Conservation (phyloP, 768 basidiomycete species). For the Serendipita indica region DNA sequence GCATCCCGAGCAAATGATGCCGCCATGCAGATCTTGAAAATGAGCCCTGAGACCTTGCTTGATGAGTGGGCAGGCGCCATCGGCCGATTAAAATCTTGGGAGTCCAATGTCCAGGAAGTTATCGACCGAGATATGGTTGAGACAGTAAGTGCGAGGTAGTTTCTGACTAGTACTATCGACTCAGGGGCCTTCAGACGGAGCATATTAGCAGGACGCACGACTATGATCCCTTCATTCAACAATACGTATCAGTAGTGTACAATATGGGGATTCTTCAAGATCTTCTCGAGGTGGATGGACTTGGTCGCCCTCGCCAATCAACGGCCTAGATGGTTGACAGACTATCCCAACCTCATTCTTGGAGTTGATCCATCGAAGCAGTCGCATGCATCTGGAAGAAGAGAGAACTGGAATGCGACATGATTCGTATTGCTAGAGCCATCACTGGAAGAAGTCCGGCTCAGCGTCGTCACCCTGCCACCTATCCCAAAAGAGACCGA, state of each 20-base stretch:
- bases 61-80: conserved; percentile 36
- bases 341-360: no score
- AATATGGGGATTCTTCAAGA: background rate
- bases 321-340: no score
- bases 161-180: background rate
- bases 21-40: background rate
- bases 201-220: conserved; percentile 45
- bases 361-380: no score
- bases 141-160: no score
- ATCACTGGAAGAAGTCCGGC: no score
- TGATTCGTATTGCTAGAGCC: no score
- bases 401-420: no score
- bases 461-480: no score
- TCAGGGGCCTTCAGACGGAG: conserved; percentile 43
- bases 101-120: conserved; percentile 38
- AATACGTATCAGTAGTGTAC: conserved; percentile 20
- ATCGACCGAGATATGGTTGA: background rate
- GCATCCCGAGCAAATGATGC: background rate
- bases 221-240: conserved; percentile 45
- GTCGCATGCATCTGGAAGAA: no score
- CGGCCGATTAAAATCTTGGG: conserved; percentile 25
- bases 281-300: conserved; percentile 1
- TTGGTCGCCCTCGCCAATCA: background rate
- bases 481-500: no score
- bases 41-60: conserved; percentile 23